A percentile compares a stretch with the other conserved stretches of the same genome.
These are phyloP conservation scores for Pseudogymnoascus sp. DNA, from an alignment of 2,329 filamentous ascomycete genomes.

Conservation along the genomic window DNA sequence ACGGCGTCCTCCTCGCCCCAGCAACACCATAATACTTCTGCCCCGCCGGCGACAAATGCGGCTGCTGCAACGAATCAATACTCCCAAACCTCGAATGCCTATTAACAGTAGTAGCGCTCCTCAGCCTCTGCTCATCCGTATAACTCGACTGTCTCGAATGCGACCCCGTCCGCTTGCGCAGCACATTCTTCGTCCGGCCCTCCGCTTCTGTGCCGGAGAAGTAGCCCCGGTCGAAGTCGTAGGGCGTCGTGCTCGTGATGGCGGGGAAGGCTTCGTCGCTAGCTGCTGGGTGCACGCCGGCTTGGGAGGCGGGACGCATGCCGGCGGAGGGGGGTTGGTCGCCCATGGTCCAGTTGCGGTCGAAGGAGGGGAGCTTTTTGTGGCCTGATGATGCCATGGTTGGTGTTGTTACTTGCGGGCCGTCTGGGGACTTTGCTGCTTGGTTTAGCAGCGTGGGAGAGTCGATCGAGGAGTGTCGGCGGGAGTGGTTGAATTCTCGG, in stretches of 20 bases:
- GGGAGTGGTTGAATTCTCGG: constrained; percentile 73
- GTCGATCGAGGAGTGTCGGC: constrained; percentile 83
- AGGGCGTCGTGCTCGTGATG: constrained; percentile 18
- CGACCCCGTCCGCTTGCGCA: constrained; percentile 62
- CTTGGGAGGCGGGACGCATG: constrained; percentile 24
- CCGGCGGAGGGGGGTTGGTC: constrained; percentile 18
- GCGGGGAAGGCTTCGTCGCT: constrained; percentile 21
- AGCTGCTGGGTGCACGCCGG: constrained; percentile 18
- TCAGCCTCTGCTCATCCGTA: constrained; percentile 63
- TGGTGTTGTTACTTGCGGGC: not conserved
- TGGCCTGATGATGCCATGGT: constrained; percentile 34
- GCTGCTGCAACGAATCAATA: constrained; percentile 64
- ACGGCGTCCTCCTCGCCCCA: constrained; percentile 31
- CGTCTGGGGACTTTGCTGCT: constrained; percentile 23
- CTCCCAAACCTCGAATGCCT: constrained; percentile 75
- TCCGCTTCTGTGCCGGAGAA: constrained; percentile 87
- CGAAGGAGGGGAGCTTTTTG: constrained; percentile 63
- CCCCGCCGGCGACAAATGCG: constrained; percentile 50
- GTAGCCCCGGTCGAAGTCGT: constrained; percentile 78
- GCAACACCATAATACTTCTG: constrained; percentile 62
- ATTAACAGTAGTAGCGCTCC: constrained; percentile 58
- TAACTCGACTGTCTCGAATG: constrained; percentile 71
- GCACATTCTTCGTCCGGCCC: constrained; percentile 64
- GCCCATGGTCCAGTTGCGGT: constrained; percentile 62
- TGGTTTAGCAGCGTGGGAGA: constrained; percentile 39